Evolutionary conservation across 179 eudicot genomes (phyloP).

Genomic region (Beta lomatogona): DNA sequence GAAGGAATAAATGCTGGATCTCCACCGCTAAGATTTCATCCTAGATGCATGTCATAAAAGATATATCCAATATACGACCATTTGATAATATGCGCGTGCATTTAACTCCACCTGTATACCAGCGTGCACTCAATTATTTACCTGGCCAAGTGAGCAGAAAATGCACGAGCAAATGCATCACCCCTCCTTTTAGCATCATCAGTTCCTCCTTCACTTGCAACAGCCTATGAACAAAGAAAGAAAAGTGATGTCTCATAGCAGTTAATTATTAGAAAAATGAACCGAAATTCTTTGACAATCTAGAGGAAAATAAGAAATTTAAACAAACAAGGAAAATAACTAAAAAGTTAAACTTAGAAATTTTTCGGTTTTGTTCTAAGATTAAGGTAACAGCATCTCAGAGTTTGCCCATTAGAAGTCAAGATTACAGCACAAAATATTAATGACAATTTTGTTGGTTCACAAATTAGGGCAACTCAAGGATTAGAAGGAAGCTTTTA

Average conservation of each 20-base stretch:
- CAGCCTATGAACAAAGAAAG: conserved; percentile 55
- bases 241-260: not conserved
- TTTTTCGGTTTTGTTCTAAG: not conserved
- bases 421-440: not conserved
- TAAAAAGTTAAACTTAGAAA: not conserved
- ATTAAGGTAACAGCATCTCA: not conserved
- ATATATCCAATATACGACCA: not conserved
- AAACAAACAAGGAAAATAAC: not conserved
- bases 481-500: not conserved
- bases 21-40: not conserved
- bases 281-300: not conserved
- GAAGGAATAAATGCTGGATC: not conserved
- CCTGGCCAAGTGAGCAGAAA: conserved; percentile 99
- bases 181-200: conserved; percentile 98
- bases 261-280: not conserved
- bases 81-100: not conserved
- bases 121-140: conserved; percentile 22
- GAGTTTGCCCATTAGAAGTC: not conserved
- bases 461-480: not conserved
- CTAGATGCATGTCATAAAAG: not conserved
- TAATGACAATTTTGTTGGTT: not conserved
- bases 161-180: conserved; percentile 99
- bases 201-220: conserved; percentile 99
- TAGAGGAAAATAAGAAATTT: not conserved
- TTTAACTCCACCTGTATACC: not conserved